Evolutionary conservation across 2,329 filamentous ascomycete genomes (phyloP).

Genomic region (Exophiala sideris): DNA sequence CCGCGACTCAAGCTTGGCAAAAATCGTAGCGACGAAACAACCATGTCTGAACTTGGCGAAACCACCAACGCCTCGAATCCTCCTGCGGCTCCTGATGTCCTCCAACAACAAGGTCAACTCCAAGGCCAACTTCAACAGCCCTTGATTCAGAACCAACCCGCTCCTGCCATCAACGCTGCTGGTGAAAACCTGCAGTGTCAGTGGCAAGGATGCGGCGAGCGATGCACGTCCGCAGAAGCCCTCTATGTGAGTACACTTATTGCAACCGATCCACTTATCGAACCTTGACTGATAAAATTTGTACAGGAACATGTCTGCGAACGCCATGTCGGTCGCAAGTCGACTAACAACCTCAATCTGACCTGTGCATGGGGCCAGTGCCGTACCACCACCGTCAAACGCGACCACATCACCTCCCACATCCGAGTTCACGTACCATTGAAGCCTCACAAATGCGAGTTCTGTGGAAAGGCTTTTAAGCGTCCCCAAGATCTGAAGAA

Average conservation of each 20-base stretch:
- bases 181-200: slow-evolving; percentile 51
- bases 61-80: slow-evolving; percentile 16
- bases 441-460: slow-evolving; percentile 98
- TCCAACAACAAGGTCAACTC: slow-evolving; percentile 21
- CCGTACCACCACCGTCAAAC: slow-evolving; percentile 94
- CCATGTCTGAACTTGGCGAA: slow-evolving; percentile 23
- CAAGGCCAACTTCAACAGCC: slow-evolving; percentile 18
- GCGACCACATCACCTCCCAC: slow-evolving; percentile 98
- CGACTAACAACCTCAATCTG: slow-evolving; percentile 96
- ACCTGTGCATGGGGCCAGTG: slow-evolving; percentile 97
- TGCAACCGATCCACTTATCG: slow-evolving; percentile 8
- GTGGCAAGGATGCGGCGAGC: slow-evolving; percentile 62
- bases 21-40: not conserved
- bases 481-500: slow-evolving; percentile 98
- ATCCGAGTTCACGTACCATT: slow-evolving; percentile 98
- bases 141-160: slow-evolving; percentile 18
- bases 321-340: slow-evolving; percentile 96
- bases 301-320: slow-evolving; percentile 93
- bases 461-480: slow-evolving; percentile 99
- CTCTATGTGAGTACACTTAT: slow-evolving; percentile 55
- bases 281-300: slow-evolving; percentile 18
- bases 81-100: slow-evolving; percentile 20
- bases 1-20: slow-evolving; percentile 2
- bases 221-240: slow-evolving; percentile 55
- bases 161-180: slow-evolving; percentile 24